Percentiles rank a stretch among this genome's conserved stretches.
Conservation (phyloP, 2,329 filamentous ascomycete genomes). For the Aureobasidium vineae region DNA sequence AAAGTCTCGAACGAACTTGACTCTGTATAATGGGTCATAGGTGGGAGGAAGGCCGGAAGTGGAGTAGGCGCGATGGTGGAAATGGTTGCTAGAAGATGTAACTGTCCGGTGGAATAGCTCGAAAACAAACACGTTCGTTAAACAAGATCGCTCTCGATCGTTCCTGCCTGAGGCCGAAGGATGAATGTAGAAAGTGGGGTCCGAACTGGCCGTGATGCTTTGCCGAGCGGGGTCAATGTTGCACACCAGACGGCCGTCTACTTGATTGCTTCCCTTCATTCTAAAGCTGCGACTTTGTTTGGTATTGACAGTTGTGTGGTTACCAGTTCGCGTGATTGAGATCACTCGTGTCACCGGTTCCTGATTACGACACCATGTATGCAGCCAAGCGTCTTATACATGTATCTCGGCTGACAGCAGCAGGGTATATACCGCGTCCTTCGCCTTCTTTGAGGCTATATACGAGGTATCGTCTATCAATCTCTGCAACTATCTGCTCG, state of each 20-base stretch:
- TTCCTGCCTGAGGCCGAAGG: slow-evolving; percentile 10
- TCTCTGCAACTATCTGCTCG: neutral
- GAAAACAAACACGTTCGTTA: neutral
- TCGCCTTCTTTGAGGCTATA: slow-evolving; percentile 78
- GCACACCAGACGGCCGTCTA: slow-evolving; percentile 1
- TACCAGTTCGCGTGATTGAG: neutral
- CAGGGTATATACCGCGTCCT: slow-evolving; percentile 67
- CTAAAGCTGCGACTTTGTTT: slow-evolving; percentile 5
- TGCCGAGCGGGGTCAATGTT: slow-evolving; percentile 22
- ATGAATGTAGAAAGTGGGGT: slow-evolving; percentile 14
- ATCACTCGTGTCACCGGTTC: neutral
- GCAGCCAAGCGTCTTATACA: slow-evolving; percentile 2
- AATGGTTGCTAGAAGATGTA: neutral
- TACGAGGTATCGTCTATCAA: slow-evolving; percentile 57
- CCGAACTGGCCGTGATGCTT: neutral
- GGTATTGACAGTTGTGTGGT: slow-evolving; percentile 6
- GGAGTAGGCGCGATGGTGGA: neutral
- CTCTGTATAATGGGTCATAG: neutral
- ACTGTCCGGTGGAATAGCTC: neutral
- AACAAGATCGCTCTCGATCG: neutral
- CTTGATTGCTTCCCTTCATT: slow-evolving; percentile 1
- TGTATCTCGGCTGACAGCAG: slow-evolving; percentile 18
- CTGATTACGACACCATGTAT: slow-evolving; percentile 11
- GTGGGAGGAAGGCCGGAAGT: no score
- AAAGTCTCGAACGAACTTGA: neutral